phyloP scores from a whole-genome alignment of 2,329 filamentous ascomycete species.

The Fusarium sp. region DNA sequence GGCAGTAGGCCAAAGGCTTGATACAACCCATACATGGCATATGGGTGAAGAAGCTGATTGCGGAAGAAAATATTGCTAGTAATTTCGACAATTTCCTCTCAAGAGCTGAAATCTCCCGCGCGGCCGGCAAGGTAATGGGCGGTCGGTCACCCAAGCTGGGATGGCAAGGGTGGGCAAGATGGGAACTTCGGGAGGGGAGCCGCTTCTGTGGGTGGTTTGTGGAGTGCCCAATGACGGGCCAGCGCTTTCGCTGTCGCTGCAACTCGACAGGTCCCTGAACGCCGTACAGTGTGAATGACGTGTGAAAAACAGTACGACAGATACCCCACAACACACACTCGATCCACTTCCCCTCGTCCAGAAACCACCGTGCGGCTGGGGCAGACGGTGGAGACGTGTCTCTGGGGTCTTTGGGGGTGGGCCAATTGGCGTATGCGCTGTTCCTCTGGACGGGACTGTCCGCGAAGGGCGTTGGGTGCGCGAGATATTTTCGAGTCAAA shows the following conservation, averaged over 20 bases:
- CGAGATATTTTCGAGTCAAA: slow-evolving; percentile 29
- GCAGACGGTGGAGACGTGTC: slow-evolving; percentile 21
- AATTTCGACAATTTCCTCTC: neutral
- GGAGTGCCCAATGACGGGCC: slow-evolving; percentile 30
- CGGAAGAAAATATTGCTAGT: neutral
- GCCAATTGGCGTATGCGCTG: slow-evolving; percentile 12
- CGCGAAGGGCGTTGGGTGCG: slow-evolving; percentile 29
- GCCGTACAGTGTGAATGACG: slow-evolving; percentile 14
- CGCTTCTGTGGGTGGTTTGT: slow-evolving; percentile 31
- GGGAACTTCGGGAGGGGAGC: slow-evolving; percentile 20
- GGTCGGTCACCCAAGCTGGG: slow-evolving; percentile 15
- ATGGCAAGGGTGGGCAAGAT: neutral
- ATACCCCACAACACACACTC: slow-evolving; percentile 32
- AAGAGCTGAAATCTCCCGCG: slow-evolving; percentile 23
- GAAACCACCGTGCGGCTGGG: slow-evolving; percentile 40
- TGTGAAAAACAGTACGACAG: slow-evolving; percentile 5
- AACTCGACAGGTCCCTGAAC: slow-evolving; percentile 13
- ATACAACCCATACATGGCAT: neutral
- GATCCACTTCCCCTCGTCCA: slow-evolving; percentile 45
- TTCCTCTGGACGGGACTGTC: slow-evolving; percentile 28
- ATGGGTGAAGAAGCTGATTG: neutral
- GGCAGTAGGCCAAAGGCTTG: neutral
- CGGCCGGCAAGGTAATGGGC: slow-evolving; percentile 36
- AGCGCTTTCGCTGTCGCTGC: slow-evolving; percentile 15
- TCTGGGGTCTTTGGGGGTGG: slow-evolving; percentile 21